These are phyloP conservation scores for Diutina neorugosa DNA, from an alignment of 1,139 yeast genomes.

Conservation along the genomic window DNA sequence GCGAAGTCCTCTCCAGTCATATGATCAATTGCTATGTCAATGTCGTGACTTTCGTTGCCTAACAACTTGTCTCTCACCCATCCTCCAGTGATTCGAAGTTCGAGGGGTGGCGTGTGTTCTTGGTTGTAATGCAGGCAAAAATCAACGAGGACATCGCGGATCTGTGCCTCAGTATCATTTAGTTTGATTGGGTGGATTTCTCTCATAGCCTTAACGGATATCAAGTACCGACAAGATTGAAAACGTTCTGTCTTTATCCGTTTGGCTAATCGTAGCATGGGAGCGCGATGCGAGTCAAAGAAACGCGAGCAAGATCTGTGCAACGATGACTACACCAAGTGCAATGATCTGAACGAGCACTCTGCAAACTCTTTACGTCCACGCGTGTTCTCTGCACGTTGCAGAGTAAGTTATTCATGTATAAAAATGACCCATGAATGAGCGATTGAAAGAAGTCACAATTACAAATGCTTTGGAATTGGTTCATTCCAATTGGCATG, in stretches of 20 bases:
- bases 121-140: conserved; percentile 27
- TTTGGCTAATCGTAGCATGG: conserved; percentile 1
- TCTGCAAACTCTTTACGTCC: not conserved
- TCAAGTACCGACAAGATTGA: not conserved
- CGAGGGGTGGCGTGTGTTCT: conserved; percentile 13
- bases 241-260: not conserved
- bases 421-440: not conserved
- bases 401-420: not conserved
- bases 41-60: conserved; percentile 69
- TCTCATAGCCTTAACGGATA: not conserved
- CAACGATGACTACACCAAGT: not conserved
- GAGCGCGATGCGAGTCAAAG: not conserved
- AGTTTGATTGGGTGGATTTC: conserved; percentile 5
- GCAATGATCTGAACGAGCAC: not conserved
- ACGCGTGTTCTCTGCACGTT: not conserved
- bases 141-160: conserved; percentile 33
- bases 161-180: conserved; percentile 28
- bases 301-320: not conserved
- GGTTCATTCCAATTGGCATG: not conserved
- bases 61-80: conserved; percentile 96
- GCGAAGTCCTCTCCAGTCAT: conserved; percentile 86
- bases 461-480: not conserved
- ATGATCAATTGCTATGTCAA: conserved; percentile 81
- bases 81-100: conserved; percentile 87
- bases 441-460: not conserved